These are phyloP conservation scores for Cryphonectria carpinicola DNA, from an alignment of 2,329 filamentous ascomycete genomes.

Conservation along the genomic window DNA sequence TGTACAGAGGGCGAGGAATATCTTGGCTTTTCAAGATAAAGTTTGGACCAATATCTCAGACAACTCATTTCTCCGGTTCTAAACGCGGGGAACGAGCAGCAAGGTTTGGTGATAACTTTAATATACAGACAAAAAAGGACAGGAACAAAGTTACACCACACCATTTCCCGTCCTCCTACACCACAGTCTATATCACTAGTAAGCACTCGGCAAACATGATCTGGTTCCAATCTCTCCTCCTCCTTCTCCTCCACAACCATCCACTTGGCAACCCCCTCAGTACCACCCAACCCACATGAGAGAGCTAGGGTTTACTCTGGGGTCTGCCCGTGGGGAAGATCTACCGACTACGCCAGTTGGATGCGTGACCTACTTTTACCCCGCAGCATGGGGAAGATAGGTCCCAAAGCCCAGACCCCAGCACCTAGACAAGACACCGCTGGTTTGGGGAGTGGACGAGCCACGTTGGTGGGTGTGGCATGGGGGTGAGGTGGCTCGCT, in stretches of 20 bases:
- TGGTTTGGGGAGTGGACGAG: not conserved
- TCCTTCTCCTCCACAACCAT: no score
- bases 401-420: not conserved
- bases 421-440: not conserved
- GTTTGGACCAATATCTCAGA: not conserved
- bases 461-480: not conserved
- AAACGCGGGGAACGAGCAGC: not conserved
- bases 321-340: conserved; percentile 5
- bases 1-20: not conserved
- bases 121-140: not conserved
- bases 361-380: conserved; percentile 6
- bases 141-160: conserved; percentile 10
- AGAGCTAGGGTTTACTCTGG: not conserved
- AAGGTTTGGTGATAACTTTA: not conserved
- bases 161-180: not conserved
- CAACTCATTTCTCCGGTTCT: not conserved
- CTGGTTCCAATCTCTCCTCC: not conserved
- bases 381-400: not conserved
- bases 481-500: not conserved
- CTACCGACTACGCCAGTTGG: not conserved
- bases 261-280: not conserved
- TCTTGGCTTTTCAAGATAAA: not conserved
- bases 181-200: not conserved
- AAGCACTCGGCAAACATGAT: not conserved
- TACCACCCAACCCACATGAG: not conserved